These are phyloP conservation scores for Thelonectria olida DNA, from an alignment of 2,329 filamentous ascomycete genomes.

Conservation along the genomic window DNA sequence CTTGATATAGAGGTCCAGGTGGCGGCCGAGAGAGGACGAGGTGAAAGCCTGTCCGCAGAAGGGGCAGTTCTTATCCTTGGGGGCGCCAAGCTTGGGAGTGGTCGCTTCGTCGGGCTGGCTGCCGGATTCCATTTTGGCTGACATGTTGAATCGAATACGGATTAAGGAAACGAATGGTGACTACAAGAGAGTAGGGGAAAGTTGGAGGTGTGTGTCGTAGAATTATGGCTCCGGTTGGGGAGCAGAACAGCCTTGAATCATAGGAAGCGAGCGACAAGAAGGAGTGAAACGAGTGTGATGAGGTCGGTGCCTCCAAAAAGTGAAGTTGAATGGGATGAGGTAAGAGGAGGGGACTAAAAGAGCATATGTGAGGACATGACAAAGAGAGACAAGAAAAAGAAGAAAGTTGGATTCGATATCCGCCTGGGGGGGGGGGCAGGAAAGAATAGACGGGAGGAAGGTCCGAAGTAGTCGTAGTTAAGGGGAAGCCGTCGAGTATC, in stretches of 20 bases:
- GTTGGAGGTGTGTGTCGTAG: slow-evolving; percentile 11
- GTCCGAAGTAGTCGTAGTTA: neutral
- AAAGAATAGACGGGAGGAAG: slow-evolving; percentile 25
- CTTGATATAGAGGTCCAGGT: slow-evolving; percentile 93
- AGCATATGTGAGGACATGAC: slow-evolving; percentile 18
- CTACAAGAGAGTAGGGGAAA: slow-evolving; percentile 28
- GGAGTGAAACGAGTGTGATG: slow-evolving; percentile 42
- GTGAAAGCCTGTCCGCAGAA: slow-evolving; percentile 93
- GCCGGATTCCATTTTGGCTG: slow-evolving; percentile 47
- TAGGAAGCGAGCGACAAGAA: slow-evolving; percentile 41
- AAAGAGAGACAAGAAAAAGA: slow-evolving; percentile 23
- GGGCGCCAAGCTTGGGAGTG: slow-evolving; percentile 54
- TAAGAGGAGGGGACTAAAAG: slow-evolving; percentile 15
- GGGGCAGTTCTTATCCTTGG: slow-evolving; percentile 88
- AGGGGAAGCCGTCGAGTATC: slow-evolving; percentile 27
- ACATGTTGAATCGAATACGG: slow-evolving; percentile 7
- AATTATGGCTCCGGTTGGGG: slow-evolving; percentile 40
- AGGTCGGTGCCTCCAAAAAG: slow-evolving; percentile 39
- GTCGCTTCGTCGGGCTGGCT: slow-evolving; percentile 48
- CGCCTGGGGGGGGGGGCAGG: slow-evolving; percentile 10
- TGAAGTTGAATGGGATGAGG: slow-evolving; percentile 7
- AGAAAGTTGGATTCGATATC: slow-evolving; percentile 18
- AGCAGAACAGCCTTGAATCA: slow-evolving; percentile 41
- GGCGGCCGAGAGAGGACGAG: slow-evolving; percentile 90
- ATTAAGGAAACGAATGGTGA: slow-evolving; percentile 21